Evolutionary conservation across 768 basidiomycete genomes (phyloP).

Genomic region (Trametes cubensis): DNA sequence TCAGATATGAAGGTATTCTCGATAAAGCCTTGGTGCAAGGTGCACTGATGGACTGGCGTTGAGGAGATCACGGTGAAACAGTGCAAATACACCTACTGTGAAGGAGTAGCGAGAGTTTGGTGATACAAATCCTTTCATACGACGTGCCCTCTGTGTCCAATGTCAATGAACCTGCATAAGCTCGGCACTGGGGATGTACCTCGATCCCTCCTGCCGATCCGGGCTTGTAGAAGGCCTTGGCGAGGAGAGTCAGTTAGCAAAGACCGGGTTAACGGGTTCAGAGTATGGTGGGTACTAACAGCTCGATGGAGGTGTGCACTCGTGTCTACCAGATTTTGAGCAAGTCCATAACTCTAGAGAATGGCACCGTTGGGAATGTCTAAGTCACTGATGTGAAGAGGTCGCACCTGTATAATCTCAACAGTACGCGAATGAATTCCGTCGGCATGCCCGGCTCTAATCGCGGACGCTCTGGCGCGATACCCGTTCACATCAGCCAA

Average conservation of each 20-base stretch:
- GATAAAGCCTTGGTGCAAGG: slow-evolving; percentile 66
- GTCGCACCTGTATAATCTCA: slow-evolving; percentile 49
- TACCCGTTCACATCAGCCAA: too few relatives aligned
- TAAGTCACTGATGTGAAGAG: too few relatives aligned
- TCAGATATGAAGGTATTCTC: slow-evolving; percentile 62
- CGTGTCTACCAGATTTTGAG: slow-evolving; percentile 61
- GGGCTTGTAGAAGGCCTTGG: slow-evolving; percentile 78
- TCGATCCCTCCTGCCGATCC: slow-evolving; percentile 61
- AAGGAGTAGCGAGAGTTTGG: slow-evolving; percentile 74
- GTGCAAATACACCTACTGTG: slow-evolving; percentile 45
- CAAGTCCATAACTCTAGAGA: slow-evolving; percentile 74
- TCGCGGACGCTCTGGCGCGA: slow-evolving; percentile 36
- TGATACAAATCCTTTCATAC: slow-evolving; percentile 63
- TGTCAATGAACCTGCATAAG: too few relatives aligned
- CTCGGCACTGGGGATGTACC: slow-evolving; percentile 36
- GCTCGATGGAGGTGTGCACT: slow-evolving; percentile 73
- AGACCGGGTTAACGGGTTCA: too few relatives aligned
- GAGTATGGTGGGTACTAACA: slow-evolving; percentile 42
- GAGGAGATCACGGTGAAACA: too few relatives aligned
- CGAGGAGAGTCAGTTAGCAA: background rate
- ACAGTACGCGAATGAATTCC: slow-evolving; percentile 60
- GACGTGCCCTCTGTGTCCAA: slow-evolving; percentile 53
- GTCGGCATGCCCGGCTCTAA: slow-evolving; percentile 55
- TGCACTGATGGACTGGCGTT: slow-evolving; percentile 40
- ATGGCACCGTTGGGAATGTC: background rate